Conservation (phyloP, 257 asterid species). For the Gentiana dahurica region DNA sequence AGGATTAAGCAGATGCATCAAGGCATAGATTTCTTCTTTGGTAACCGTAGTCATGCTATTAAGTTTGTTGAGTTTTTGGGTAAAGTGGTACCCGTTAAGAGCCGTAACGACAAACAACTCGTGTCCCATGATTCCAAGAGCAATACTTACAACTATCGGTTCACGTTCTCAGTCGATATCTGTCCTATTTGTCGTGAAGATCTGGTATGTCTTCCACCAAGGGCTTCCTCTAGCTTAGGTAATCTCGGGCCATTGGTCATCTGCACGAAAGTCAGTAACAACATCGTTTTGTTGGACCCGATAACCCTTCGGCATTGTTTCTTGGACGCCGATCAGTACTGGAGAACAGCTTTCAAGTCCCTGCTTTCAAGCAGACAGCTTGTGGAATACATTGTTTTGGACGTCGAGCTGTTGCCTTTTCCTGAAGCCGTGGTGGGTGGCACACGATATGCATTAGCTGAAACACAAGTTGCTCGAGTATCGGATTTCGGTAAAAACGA, state of each 20-base stretch:
- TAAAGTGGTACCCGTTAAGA: slow-evolving; percentile 17
- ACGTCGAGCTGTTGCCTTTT: slow-evolving; percentile 13
- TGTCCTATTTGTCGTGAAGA: slow-evolving; percentile 27
- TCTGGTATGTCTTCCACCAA: slow-evolving; percentile 23
- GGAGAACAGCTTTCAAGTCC: slow-evolving; percentile 23
- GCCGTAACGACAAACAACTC: slow-evolving; percentile 22
- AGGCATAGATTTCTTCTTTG: slow-evolving; percentile 26
- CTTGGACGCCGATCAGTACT: slow-evolving; percentile 21
- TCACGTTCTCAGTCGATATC: slow-evolving; percentile 22
- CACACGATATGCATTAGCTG: slow-evolving; percentile 19
- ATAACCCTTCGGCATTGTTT: slow-evolving; percentile 19
- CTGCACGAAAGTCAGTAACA: slow-evolving; percentile 23
- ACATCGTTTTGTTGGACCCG: slow-evolving; percentile 21
- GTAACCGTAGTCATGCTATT: slow-evolving; percentile 21
- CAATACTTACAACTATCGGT: slow-evolving; percentile 19
- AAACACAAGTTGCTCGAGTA: slow-evolving; percentile 24
- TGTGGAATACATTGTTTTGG: slow-evolving; percentile 20
- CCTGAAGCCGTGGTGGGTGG: slow-evolving; percentile 21
- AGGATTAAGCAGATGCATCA: slow-evolving; percentile 27
- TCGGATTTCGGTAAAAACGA: slow-evolving; percentile 26
- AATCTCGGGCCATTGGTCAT: slow-evolving; percentile 26
- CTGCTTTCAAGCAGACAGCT: slow-evolving; percentile 22
- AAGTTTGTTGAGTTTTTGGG: slow-evolving; percentile 25
- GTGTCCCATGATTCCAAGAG: slow-evolving; percentile 26
- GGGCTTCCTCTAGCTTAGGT: slow-evolving; percentile 15